Evolutionary conservation across 1,284 basidiomycete genomes (phyloP), one percentile per base, ranked within the genome.

Genomic region (Apiotrichum sp.): DNA sequence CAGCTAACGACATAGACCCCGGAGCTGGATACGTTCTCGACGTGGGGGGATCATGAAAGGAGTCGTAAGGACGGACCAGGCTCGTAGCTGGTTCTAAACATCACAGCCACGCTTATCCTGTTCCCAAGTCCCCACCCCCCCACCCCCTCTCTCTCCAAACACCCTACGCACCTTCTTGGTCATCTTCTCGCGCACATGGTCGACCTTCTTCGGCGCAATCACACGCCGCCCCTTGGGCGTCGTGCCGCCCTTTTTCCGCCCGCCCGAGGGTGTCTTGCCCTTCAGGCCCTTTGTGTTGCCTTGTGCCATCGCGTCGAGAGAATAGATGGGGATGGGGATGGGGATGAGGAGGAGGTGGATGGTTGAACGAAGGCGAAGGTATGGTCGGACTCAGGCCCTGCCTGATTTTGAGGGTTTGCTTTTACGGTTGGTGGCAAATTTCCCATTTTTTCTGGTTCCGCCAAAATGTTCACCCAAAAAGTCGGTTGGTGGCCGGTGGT

Each of bases 171-270:
- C 71, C 64, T 70, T 70, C 57, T 71, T 63, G 22, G 68, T 68
- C 10, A 52, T 29, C 38, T 56, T 56, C 66, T 71, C 67, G 29
- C 55, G 54, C 10, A 73, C 64, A 48, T 66, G 67, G 63, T 58
- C 41, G 46, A 42, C 33, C 52, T 67, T 63, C 64, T 76, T 76
- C 35, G 74, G 72, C 22, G 72, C 63, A 34, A 71, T 62, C n/a
- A 66, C 67, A 42, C 66, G 62, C 54, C 61, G 66, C 5, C 74
- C 74, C 61, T 73, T 73, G 47, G 59, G 62, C 41, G 65, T 73
- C 53, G 58, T 59, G 14, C 73, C 73, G 6, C 51, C 50, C 42
- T 71, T 71, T 56, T 74, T 74, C 46, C 68, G 62, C 13, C 71
- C 68, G 31, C 72, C 70, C 16, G 62, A 62, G n/a, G 52, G 49